Percentiles rank a stretch among this genome's conserved stretches.
These are phyloP conservation scores for Chlorella sp. DNA, from an alignment of 139 green algal species.

Conservation along the genomic window DNA sequence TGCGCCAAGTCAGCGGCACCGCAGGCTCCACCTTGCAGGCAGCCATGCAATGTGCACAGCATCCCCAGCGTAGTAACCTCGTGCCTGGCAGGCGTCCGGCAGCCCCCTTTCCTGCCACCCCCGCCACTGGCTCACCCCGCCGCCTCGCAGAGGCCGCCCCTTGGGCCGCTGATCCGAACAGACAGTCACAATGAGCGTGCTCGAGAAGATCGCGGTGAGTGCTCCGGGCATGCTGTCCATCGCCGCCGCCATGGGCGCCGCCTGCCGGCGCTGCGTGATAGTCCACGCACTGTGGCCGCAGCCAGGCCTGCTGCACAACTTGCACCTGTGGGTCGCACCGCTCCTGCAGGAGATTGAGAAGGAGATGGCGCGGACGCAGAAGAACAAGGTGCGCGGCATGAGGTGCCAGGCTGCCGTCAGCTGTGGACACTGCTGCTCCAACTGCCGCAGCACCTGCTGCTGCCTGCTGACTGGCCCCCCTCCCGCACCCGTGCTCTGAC, in stretches of 20 bases:
- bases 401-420: background rate
- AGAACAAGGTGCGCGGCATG: slow-evolving; percentile 96
- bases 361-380: slow-evolving; percentile 99
- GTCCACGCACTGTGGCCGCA: too few relatives aligned
- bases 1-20: too few relatives aligned
- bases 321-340: too few relatives aligned
- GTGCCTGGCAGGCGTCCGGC: background rate
- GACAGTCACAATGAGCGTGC: slow-evolving; percentile 18
- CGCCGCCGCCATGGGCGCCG: background rate
- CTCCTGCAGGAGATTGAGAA: slow-evolving; percentile 73
- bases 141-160: too few relatives aligned
- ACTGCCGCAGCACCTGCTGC: background rate
- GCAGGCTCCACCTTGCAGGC: too few relatives aligned
- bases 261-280: too few relatives aligned
- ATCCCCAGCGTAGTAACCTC: too few relatives aligned
- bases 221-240: background rate
- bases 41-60: too few relatives aligned
- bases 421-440: background rate
- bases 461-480: background rate
- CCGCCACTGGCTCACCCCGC: too few relatives aligned
- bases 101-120: background rate
- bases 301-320: too few relatives aligned
- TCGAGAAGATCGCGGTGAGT: slow-evolving; percentile 43
- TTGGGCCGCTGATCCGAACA: background rate
- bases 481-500: background rate